Percentiles rank a stretch among this genome's conserved stretches.
phyloP scores from a whole-genome alignment of 2,329 filamentous ascomycete genomes.

The Stylonectria norvegica region DNA sequence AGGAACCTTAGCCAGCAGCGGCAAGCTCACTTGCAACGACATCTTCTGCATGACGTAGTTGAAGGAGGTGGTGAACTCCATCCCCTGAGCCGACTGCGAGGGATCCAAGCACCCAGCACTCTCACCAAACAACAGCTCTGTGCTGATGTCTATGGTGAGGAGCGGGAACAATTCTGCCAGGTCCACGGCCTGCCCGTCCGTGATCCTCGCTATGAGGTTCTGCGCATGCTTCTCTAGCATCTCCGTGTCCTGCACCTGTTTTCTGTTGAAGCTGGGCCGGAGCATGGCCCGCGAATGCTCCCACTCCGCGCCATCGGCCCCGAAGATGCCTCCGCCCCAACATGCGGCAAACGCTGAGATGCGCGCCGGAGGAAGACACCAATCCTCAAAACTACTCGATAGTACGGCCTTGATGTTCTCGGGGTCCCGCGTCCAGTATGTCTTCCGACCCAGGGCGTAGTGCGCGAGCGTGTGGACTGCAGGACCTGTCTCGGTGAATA shows the following conservation, averaged over 20 bases:
- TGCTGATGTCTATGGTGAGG: constrained; percentile 4
- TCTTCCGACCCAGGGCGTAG: constrained; percentile 2
- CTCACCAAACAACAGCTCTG: constrained; percentile 3
- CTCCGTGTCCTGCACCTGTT: constrained; percentile 23
- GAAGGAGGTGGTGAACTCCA: constrained; percentile 2
- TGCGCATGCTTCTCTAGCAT: constrained; percentile 5
- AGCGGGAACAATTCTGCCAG: constrained; percentile 6
- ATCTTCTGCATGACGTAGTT: constrained; percentile 7
- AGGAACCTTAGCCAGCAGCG: constrained; percentile 1
- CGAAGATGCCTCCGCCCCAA: constrained; percentile 42
- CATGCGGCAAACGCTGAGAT: constrained; percentile 31
- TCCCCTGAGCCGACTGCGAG: not conserved
- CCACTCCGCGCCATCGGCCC: constrained; percentile 41
- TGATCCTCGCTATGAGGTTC: constrained; percentile 1
- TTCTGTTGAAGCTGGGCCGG: constrained; percentile 25
- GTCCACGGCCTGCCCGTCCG: constrained; percentile 1
- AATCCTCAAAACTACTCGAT: constrained; percentile 48
- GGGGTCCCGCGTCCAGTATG: constrained; percentile 35
- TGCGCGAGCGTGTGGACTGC: not conserved
- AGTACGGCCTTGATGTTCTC: constrained; percentile 51
- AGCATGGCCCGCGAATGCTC: constrained; percentile 36
- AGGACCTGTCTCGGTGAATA: constrained; percentile 5
- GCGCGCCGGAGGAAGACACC: constrained; percentile 24
- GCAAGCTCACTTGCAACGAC: constrained; percentile 2
- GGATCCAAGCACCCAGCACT: constrained; percentile 1